phyloP scores from a whole-genome alignment of 1,139 yeast genomes.

The Magnusiomyces ingens region DNA sequence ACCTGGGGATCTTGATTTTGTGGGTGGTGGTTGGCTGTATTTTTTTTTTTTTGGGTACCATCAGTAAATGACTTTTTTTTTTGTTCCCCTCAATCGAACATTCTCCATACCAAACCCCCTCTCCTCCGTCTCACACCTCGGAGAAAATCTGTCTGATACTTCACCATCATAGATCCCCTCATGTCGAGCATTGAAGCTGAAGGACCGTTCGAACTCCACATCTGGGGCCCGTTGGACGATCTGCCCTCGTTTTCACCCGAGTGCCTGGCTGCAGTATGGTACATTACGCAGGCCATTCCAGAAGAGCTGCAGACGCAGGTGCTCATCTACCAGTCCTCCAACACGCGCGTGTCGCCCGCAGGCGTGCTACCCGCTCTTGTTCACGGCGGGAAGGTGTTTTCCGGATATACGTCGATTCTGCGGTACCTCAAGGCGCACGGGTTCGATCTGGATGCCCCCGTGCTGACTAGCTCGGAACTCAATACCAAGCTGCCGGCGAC shows the following conservation, averaged over 20 bases:
- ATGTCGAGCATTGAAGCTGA: neutral
- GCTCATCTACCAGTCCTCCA: constrained; percentile 47
- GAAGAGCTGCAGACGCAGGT: constrained; percentile 21
- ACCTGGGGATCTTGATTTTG: neutral
- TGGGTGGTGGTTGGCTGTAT: constrained; percentile 4
- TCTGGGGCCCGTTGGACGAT: constrained; percentile 46
- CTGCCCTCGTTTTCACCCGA: constrained; percentile 39
- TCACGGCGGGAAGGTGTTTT: constrained; percentile 28
- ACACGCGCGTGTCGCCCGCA: constrained; percentile 46
- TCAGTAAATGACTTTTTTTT: too few relatives aligned
- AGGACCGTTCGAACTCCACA: constrained; percentile 40
- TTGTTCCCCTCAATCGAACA: neutral
- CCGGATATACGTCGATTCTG: constrained; percentile 49
- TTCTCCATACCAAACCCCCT: too few relatives aligned
- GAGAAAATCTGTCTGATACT: too few relatives aligned
- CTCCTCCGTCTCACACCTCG: too few relatives aligned
- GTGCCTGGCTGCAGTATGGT: constrained; percentile 39
- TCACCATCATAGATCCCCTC: too few relatives aligned
- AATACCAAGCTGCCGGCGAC: constrained; percentile 15
- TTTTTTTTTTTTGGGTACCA: neutral
- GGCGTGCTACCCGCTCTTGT: constrained; percentile 52
- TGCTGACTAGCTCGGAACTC: constrained; percentile 14
- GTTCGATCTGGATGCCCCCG: constrained; percentile 21
- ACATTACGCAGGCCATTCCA: constrained; percentile 26
- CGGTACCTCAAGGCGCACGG: constrained; percentile 29